Evolutionary conservation across 169 alveolate species (phyloP).

Genomic region (Ichthyophthirius multifiliis): DNA sequence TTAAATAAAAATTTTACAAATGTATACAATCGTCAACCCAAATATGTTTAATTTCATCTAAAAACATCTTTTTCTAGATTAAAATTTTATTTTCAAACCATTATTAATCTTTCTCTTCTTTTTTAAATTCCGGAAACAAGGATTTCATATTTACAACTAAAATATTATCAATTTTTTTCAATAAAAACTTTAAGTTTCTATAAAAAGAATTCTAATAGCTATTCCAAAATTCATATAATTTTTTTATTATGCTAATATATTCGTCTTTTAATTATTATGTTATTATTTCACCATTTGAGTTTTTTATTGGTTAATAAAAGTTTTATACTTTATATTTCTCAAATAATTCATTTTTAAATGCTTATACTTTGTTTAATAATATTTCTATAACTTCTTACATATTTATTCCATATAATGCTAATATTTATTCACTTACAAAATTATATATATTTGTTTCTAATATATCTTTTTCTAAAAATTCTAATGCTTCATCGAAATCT

Average conservation of each 20-base stretch:
- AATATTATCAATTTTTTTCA: neutral
- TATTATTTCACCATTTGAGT: neutral
- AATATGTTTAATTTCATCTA: neutral
- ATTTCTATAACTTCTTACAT: neutral
- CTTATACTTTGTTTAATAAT: neutral
- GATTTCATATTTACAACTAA: neutral
- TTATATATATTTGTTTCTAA: neutral
- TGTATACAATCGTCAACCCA: neutral
- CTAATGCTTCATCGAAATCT: neutral
- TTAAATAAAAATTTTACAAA: neutral
- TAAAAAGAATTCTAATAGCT: neutral
- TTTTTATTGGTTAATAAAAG: neutral
- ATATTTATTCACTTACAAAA: neutral
- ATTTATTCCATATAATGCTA: neutral
- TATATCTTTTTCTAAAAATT: neutral
- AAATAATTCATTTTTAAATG: too few species aligned
- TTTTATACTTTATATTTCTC: neutral
- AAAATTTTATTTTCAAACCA: neutral
- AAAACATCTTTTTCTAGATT: neutral
- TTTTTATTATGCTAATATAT: neutral
- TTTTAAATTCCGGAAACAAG: neutral
- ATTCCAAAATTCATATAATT: neutral
- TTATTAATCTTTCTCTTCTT: neutral
- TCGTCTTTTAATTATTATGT: neutral
- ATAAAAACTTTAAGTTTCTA: neutral